These are phyloP conservation scores for Lenwebbia sp. DNA, from an alignment of 345 rosid genomes.

Conservation along the genomic window DNA sequence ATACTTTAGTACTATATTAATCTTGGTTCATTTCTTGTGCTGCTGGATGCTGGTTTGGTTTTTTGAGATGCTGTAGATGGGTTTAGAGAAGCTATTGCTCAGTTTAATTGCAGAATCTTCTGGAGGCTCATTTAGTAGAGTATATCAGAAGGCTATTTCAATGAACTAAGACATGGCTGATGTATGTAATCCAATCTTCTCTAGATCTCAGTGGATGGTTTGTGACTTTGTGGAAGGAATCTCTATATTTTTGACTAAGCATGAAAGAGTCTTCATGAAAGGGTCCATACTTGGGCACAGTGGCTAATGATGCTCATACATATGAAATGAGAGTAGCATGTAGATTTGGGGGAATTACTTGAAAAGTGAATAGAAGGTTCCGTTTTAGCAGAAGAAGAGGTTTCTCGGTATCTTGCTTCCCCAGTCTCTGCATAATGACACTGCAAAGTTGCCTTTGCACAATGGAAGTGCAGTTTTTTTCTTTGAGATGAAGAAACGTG, in stretches of 20 bases:
- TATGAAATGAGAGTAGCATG: neutral
- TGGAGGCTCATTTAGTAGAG: slow-evolving; percentile 28
- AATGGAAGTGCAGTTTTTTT: neutral
- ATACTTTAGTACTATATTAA: neutral
- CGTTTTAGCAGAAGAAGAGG: neutral
- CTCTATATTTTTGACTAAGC: neutral
- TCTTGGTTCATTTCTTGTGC: slow-evolving; percentile 10
- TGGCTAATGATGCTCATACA: neutral
- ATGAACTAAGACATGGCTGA: slow-evolving; percentile 2
- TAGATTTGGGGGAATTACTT: neutral
- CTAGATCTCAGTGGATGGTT: neutral
- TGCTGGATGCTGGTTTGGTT: slow-evolving; percentile 23
- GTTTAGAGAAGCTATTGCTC: slow-evolving; percentile 33
- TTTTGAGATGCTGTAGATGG: slow-evolving; percentile 42
- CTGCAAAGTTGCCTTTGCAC: neutral
- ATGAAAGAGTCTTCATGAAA: neutral
- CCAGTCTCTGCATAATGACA: neutral
- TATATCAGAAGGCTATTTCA: slow-evolving; percentile 13
- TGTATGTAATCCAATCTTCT: neutral
- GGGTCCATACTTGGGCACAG: neutral
- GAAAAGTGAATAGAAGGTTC: neutral
- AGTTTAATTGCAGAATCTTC: slow-evolving; percentile 37
- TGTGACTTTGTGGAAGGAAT: neutral
- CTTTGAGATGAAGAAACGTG: neutral
- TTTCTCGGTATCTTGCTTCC: neutral